Percentiles rank a stretch among this genome's conserved stretches.
Evolutionary conservation across 768 basidiomycete genomes (phyloP).

Genomic region (Leucogyrophana mollusca): DNA sequence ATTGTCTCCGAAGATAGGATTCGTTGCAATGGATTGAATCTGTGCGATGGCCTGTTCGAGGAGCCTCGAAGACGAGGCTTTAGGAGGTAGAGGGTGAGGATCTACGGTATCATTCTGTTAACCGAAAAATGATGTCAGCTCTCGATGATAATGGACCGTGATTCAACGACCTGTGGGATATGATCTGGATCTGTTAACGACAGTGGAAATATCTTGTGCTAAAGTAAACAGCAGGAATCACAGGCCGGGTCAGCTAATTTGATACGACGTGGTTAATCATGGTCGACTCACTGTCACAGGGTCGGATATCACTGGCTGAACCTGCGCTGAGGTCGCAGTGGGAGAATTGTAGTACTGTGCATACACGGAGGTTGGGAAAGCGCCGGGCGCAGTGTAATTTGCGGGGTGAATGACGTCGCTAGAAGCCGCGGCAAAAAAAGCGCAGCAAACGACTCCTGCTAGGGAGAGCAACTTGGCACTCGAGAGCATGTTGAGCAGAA

Average conservation of each 20-base stretch:
- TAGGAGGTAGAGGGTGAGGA: conserved; percentile 64
- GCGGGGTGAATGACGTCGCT: conserved; percentile 12
- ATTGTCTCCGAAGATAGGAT: conserved; percentile 50
- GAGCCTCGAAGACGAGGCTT: conserved; percentile 44
- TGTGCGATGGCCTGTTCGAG: conserved; percentile 55
- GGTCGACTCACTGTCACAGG: conserved; percentile 51
- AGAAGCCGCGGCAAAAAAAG: background rate
- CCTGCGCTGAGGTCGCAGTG: conserved; percentile 68
- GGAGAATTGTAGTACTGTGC: conserved; percentile 70
- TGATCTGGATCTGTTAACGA: conserved; percentile 61
- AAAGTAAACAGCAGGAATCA: conserved; percentile 3
- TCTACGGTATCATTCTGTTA: conserved; percentile 54
- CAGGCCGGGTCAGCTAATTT: background rate
- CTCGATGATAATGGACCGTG: background rate
- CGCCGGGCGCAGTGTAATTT: conserved; percentile 56
- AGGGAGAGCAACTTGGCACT: too few relatives aligned
- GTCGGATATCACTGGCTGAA: conserved; percentile 76
- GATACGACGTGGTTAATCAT: background rate
- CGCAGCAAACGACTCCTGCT: too few relatives aligned
- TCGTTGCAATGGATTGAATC: conserved; percentile 52
- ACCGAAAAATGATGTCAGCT: background rate
- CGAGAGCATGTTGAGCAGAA: too few relatives aligned
- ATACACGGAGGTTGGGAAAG: conserved; percentile 66
- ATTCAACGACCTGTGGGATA: conserved; percentile 51
- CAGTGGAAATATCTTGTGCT: conserved; percentile 60